Conservation (phyloP, 2,329 filamentous ascomycete species). For the Ophiostoma perfectum region DNA sequence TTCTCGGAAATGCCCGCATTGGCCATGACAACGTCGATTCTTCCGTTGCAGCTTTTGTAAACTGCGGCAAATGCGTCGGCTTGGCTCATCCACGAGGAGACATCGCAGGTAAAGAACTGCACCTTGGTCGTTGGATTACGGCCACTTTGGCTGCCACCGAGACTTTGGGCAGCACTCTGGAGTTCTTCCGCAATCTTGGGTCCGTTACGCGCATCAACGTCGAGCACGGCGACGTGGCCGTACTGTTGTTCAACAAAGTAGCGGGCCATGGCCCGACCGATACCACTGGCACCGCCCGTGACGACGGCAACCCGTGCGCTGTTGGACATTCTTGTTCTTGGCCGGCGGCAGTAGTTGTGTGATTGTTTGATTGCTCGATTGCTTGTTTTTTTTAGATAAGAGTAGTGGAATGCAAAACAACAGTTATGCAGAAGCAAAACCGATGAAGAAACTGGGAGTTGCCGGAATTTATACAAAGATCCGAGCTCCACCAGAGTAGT, state of each 20-base stretch:
- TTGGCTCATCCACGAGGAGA: slow-evolving; percentile 36
- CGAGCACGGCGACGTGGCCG: slow-evolving; percentile 33
- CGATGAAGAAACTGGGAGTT: background rate
- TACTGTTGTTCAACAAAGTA: slow-evolving; percentile 35
- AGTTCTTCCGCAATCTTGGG: slow-evolving; percentile 26
- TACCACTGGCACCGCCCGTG: slow-evolving; percentile 36
- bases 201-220: slow-evolving; percentile 32
- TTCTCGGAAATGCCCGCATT: slow-evolving; percentile 46
- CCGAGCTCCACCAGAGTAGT: background rate
- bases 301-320: slow-evolving; percentile 30
- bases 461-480: background rate
- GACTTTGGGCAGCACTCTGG: background rate
- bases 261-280: slow-evolving; percentile 34
- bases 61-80: slow-evolving; percentile 31
- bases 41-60: slow-evolving; percentile 26
- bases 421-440: background rate
- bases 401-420: background rate
- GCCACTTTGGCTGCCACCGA: background rate
- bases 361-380: background rate
- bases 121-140: slow-evolving; percentile 27
- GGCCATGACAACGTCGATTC: slow-evolving; percentile 44
- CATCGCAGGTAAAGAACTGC: slow-evolving; percentile 35
- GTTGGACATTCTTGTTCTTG: slow-evolving; percentile 11
- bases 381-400: background rate
- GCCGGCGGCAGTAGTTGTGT: background rate